A percentile compares a stretch with the other conserved stretches of the same genome.
These are phyloP conservation scores for Cryptococcus sp. DNA, from an alignment of 1,284 basidiomycete genomes.

Conservation along the genomic window DNA sequence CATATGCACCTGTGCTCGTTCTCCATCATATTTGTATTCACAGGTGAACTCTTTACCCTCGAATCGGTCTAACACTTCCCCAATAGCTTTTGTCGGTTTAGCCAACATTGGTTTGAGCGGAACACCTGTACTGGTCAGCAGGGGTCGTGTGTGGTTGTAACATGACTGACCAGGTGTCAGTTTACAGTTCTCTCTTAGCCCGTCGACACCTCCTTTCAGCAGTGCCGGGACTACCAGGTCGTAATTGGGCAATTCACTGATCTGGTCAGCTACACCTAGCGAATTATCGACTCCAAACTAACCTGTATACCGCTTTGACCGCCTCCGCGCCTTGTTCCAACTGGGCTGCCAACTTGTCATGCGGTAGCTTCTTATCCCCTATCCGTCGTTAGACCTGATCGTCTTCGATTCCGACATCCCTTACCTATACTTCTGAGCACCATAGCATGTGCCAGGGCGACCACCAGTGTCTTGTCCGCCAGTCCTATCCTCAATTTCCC, in stretches of 20 bases:
- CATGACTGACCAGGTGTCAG: conserved; percentile 68
- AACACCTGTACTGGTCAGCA: conserved; percentile 51
- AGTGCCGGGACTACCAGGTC: conserved; percentile 91
- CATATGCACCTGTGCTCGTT: conserved; percentile 89
- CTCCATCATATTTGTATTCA: conserved; percentile 99
- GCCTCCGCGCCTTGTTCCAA: conserved; percentile 75
- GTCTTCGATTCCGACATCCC: conserved; percentile 14
- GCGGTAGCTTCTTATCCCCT: conserved; percentile 69
- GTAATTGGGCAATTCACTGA: conserved; percentile 88
- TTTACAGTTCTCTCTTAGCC: conserved; percentile 71
- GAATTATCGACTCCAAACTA: conserved; percentile 9
- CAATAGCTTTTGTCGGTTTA: conserved; percentile 98
- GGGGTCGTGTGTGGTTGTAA: neutral
- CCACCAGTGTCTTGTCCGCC: conserved; percentile 87
- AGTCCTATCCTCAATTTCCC: conserved; percentile 97
- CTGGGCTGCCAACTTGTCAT: conserved; percentile 66
- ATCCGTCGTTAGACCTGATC: conserved; percentile 4
- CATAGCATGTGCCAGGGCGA: conserved; percentile 79
- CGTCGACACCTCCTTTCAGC: conserved; percentile 69
- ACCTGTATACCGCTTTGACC: conserved; percentile 92
- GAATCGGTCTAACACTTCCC: conserved; percentile 96
- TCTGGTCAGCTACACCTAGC: neutral
- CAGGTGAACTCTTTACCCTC: conserved; percentile 95
- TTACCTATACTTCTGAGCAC: conserved; percentile 71
- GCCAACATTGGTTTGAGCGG: conserved; percentile 99